phyloP scores from a whole-genome alignment of 2,329 filamentous ascomycete species.

The Aspergillus udagawae region DNA sequence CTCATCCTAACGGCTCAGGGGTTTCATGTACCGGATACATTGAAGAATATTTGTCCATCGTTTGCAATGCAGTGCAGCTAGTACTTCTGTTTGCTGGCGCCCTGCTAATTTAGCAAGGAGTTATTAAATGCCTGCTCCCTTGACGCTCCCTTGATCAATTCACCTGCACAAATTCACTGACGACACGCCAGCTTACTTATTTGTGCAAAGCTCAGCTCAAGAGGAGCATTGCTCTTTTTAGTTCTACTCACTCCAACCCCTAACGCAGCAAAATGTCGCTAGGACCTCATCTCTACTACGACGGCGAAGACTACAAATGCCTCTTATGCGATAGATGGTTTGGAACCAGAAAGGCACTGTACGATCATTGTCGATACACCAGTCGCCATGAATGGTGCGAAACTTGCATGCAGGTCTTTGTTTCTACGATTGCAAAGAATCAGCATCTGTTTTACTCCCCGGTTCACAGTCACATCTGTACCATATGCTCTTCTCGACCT shows the following conservation, averaged over 20 bases:
- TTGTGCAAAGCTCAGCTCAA: background rate
- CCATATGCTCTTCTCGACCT: conserved; percentile 4
- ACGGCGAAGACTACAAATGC: conserved; percentile 9
- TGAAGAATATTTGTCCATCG: background rate
- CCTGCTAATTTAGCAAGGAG: background rate
- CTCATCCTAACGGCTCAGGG: background rate
- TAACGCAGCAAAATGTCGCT: background rate
- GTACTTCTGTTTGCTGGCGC: background rate
- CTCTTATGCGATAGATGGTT: conserved; percentile 9
- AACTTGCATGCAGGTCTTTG: conserved; percentile 6
- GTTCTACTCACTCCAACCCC: background rate
- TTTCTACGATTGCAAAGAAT: conserved; percentile 6
- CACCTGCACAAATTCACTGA: background rate
- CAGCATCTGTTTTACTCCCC: conserved; percentile 3
- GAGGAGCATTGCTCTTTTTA: background rate
- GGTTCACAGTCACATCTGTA: conserved; percentile 5
- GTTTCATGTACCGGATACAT: background rate
- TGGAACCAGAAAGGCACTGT: conserved; percentile 4
- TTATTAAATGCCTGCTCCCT: background rate
- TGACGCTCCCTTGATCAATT: background rate
- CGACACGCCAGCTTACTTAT: background rate
- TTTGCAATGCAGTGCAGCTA: background rate
- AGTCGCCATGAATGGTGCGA: conserved; percentile 9
- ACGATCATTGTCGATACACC: conserved; percentile 10
- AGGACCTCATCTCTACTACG: conserved; percentile 8